Evolutionary conservation across 2,329 filamentous ascomycete genomes (phyloP), one percentile per base, ranked within the genome.

Genomic region (Fonsecaea pedrosoi): DNA sequence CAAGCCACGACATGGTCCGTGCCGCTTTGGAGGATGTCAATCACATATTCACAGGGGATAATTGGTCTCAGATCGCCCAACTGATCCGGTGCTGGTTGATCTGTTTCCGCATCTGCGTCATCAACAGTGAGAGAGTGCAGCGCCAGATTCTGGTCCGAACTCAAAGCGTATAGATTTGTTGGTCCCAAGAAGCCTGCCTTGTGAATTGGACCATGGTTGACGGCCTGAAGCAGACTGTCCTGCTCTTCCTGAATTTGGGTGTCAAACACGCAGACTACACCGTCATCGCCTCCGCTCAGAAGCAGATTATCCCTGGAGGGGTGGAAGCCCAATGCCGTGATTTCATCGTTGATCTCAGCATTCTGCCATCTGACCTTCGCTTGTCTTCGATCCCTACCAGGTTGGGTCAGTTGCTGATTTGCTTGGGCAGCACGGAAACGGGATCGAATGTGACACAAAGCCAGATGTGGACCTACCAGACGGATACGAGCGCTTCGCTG

Each of bases 201-300:
- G 69, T 88, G 86, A 58, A 89, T 83, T 7, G 87, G 88, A 56
- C 84, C 80, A 71, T 89, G 86, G 73, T 89, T 89, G 74, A 88
- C 82, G 37, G 88, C 86, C 73, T 88, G 86, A 59, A 86, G 80
- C 35, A 89, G 77, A 1, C 86, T 86, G 60, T 89, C 87, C 62
- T 89, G 87, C 75, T 89, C 87, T 57, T 86, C 84, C 2, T 76
- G 72, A 50, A 87, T 81, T 30, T 80, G 81, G 30, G 83, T 84
- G 75, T 89, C 83, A 75, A 89, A 89, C 65, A 89, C 78, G 69
- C 87, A 88, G 68, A 89, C 81, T 0, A 89, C 81, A 2, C 86
- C 86, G 72, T 89, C 87, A 21, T 87, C 89, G 73, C 85, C 87
- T 45, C 85, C 86, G 10, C 86, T 87, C 1, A 89, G 81, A 4